Percentiles rank a stretch among this genome's conserved stretches.
Conservation (phyloP, 306 rosid species). For the Pyrus bretschneideri region DNA sequence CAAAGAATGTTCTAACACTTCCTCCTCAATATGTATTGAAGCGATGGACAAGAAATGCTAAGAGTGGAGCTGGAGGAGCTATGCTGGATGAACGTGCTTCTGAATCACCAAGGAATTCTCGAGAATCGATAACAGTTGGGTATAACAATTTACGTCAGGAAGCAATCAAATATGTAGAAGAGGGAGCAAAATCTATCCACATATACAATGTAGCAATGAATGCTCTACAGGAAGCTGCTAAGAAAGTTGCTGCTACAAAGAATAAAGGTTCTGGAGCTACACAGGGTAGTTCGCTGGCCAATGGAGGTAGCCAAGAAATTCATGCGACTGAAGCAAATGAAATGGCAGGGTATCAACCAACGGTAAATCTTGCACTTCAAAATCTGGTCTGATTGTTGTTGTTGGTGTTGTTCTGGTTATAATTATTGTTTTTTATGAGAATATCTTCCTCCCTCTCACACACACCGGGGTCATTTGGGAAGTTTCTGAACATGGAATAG, state of each 20-base stretch:
- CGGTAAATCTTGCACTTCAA: slow-evolving; percentile 38
- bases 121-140: slow-evolving; percentile 50
- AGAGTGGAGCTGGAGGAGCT: slow-evolving; percentile 52
- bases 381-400: background rate
- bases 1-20: slow-evolving; percentile 78
- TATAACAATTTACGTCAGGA: slow-evolving; percentile 77
- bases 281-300: slow-evolving; percentile 37
- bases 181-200: slow-evolving; percentile 84
- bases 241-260: slow-evolving; percentile 53
- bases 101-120: slow-evolving; percentile 42
- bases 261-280: slow-evolving; percentile 34
- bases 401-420: background rate
- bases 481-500: background rate
- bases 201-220: slow-evolving; percentile 74
- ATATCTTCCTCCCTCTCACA: background rate
- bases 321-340: slow-evolving; percentile 50
- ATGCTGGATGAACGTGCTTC: slow-evolving; percentile 41
- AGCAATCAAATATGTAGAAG: slow-evolving; percentile 82
- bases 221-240: slow-evolving; percentile 73
- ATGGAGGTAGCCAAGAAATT: slow-evolving; percentile 51
- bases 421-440: too few species aligned
- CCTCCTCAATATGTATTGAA: slow-evolving; percentile 74
- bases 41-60: slow-evolving; percentile 87
- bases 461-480: background rate
- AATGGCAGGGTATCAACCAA: slow-evolving; percentile 31